Base-by-base conservation (phyloP, 2,329 filamentous ascomycete genomes). In the Escovopsis sp. region DNA sequence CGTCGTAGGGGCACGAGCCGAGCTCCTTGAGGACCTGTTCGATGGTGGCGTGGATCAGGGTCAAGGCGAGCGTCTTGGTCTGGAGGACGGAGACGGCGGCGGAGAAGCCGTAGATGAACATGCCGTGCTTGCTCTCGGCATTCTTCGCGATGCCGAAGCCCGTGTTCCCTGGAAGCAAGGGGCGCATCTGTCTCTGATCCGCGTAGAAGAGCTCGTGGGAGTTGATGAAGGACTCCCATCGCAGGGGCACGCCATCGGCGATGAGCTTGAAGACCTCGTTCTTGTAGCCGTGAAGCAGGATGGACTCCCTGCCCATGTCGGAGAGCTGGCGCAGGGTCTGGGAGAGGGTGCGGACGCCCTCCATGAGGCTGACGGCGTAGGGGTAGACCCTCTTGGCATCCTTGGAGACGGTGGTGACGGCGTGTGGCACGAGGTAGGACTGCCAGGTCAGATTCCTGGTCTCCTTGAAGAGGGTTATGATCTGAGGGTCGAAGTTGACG, bases 311-410 rank as follows among this genome's bases (percentile, higher is more conserved):
- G 10, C 78, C 72, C 83, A 98, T 88, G 36, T 80, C 74, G 14
- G 75, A 67, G 40, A 98, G 92, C 34, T 82, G 76, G 21, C 85
- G 77, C 46, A 80, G 79, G 0, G 86, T 94, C 57, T 96, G 88
- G 2, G 85, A 73, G 43, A 93, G 79, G 0, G 86, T 96, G 39
- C 87, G 75, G n/a, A 96, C 85, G 49, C 86, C 96, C 60, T 99
- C 90, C 86, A 98, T 98, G 45, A 99, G 62, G 51, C 87, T 96
- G 44, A 98, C 87, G 17, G 92, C 90, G 51, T 92, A 98, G 0
- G 90, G 90, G 48, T 99, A 99, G 4, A 98, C 90, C 35, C 90
- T 76, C 60, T 94, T 94, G n/a, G 90, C 92, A 54, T 98, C 90
- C 57, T 96, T 98, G 1, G 92, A 93, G 36, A 94, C 85, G 43